A percentile compares a stretch with the other conserved stretches of the same genome.
Evolutionary conservation across 2,329 filamentous ascomycete genomes (phyloP).

Genomic region (Xylariaceae sp.): DNA sequence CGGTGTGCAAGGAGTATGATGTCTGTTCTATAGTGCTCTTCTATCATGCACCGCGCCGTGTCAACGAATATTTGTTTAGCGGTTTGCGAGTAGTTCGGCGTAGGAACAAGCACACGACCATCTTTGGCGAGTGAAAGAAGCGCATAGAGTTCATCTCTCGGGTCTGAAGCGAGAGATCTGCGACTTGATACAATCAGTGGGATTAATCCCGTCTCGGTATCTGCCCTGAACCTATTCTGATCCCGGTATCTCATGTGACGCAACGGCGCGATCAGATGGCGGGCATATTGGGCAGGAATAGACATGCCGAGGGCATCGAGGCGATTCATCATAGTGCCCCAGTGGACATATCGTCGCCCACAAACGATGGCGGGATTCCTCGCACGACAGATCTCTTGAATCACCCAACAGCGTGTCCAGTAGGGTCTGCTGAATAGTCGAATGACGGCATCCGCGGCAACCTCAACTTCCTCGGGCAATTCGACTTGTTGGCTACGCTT

Average conservation of each 20-base stretch:
- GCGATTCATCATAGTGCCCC: slow-evolving; percentile 4
- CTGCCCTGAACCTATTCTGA: slow-evolving; percentile 3
- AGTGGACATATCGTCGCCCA: slow-evolving; percentile 3
- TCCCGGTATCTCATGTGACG: slow-evolving; percentile 7
- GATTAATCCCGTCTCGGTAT: slow-evolving; percentile 4
- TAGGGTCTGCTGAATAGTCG: slow-evolving; percentile 10
- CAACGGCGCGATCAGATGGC: slow-evolving; percentile 5
- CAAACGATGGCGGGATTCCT: slow-evolving; percentile 5
- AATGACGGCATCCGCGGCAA: slow-evolving; percentile 6
- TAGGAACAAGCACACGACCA: slow-evolving; percentile 2
- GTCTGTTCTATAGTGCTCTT: slow-evolving; percentile 5
- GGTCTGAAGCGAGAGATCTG: slow-evolving; percentile 2
- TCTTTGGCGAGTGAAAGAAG: slow-evolving; percentile 6
- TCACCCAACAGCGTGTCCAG: slow-evolving; percentile 9
- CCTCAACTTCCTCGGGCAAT: slow-evolving; percentile 9
- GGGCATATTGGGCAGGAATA: slow-evolving; percentile 6
- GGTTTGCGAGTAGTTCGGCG: slow-evolving; percentile 7
- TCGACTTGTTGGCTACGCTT: slow-evolving; percentile 5
- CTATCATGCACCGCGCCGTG: slow-evolving; percentile 4
- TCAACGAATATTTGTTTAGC: slow-evolving; percentile 2
- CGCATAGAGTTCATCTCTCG: slow-evolving; percentile 6
- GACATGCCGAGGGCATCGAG: slow-evolving; percentile 5
- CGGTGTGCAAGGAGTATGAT: slow-evolving; percentile 8
- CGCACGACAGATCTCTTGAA: slow-evolving; percentile 10
- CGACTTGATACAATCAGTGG: slow-evolving; percentile 4